Base-by-base conservation (phyloP, 495 filamentous ascomycete genomes). In the Talaromyces adpressus region DNA sequence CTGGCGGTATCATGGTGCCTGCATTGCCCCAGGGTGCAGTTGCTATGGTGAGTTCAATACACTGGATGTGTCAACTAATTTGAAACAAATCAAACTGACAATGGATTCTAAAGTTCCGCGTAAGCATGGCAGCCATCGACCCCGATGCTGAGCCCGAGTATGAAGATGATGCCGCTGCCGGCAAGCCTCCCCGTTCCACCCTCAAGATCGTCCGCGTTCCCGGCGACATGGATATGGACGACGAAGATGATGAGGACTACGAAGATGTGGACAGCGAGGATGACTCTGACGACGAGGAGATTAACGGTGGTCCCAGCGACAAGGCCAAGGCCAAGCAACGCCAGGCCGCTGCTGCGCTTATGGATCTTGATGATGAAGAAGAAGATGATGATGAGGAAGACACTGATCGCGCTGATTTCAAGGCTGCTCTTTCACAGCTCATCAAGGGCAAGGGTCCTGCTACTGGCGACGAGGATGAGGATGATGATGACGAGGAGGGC, bases 91-190 rank as follows among this genome's bases (percentile, higher is more conserved):
- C 52, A 54, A 36, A 58, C n/a, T 58, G 16, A 58, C 62, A 57
- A 62, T 63, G 57, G 25, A 29, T 47, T 62, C 56, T 14, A 23
- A 9, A 97, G 93, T 92, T 96, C 79, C 92, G 91, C 69, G 89
- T 99, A 67, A 97, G 91, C 70, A 99, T 99, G 94, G 94, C 95
- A 69, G 94, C 94, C 68, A 87, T 99, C 69, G 93, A 99, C 73
- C 94, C 94, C 36, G 89, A 85, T 69, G 89, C 90, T 65, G 81
- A 78, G 54, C 86, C 89, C 45, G 85, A 90, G 64, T 82, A 82
- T 59, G 84, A 87, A 62, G 82, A 85, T 39, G 82, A 83, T 39
- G 78, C 80, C 64, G 86, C 86, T 62, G 78, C 86, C 53, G 82
- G 81, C 73, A 77, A 78, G 58, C 71, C 84, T 49, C 82, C 87